These are phyloP conservation scores for Agaricus bisporus DNA, from an alignment of 768 basidiomycete species.

Conservation along the genomic window DNA sequence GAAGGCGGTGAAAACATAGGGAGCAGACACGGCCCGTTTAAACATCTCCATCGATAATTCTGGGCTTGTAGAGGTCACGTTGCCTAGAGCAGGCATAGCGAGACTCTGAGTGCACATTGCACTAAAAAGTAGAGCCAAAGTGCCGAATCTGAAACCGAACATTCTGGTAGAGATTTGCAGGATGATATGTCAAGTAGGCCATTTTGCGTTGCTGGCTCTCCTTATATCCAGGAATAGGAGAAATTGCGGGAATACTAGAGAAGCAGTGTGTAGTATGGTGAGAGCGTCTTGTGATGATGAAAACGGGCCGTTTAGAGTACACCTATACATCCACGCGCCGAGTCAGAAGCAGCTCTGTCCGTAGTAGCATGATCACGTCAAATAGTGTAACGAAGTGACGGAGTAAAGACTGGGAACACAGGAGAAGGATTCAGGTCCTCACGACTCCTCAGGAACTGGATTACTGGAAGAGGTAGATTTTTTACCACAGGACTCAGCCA, in stretches of 20 bases:
- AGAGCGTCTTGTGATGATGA: constrained; percentile 1
- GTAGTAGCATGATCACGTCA: no score
- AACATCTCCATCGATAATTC: constrained; percentile 21
- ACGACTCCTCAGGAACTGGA: no score
- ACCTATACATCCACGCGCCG: no score
- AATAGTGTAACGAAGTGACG: no score
- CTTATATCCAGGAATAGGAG: constrained; percentile 3
- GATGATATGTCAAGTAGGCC: neutral
- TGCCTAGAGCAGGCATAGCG: constrained; percentile 2
- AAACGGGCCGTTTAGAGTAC: neutral
- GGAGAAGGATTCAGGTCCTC: no score
- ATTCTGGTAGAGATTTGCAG: neutral
- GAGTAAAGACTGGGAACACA: no score
- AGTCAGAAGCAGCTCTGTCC: no score
- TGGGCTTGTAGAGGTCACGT: constrained; percentile 19
- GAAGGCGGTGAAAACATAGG: constrained; percentile 29
- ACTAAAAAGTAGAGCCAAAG: neutral
- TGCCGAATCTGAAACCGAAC: neutral
- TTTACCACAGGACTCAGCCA: no score
- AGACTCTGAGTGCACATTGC: neutral
- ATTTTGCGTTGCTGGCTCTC: neutral
- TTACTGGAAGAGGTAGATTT: no score
- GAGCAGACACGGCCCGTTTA: constrained; percentile 24
- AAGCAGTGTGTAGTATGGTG: neutral
- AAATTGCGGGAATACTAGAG: constrained; percentile 5